phyloP scores from a whole-genome alignment of 1,284 basidiomycete genomes.

The Amylostereum chailletii region DNA sequence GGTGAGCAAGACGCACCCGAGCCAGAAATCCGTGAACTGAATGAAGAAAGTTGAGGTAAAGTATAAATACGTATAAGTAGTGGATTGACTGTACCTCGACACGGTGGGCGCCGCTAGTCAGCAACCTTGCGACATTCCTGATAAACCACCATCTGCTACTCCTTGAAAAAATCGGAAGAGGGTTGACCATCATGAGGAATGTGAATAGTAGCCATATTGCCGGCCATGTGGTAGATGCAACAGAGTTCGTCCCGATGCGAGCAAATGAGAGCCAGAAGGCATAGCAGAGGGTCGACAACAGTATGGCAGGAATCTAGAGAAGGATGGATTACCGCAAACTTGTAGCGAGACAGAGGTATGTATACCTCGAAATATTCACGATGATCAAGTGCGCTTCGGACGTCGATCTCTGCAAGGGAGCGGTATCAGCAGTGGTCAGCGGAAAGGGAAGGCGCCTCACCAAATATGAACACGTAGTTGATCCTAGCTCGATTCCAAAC shows the following conservation, averaged over 20 bases:
- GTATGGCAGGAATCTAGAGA: conserved; percentile 65
- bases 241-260: conserved; percentile 39
- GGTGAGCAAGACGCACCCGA: conserved; percentile 44
- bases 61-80: background rate
- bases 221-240: conserved; percentile 66
- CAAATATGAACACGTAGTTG: conserved; percentile 90
- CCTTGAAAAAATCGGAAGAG: conserved; percentile 61
- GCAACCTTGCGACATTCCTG: conserved; percentile 49
- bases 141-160: conserved; percentile 77
- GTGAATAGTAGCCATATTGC: conserved; percentile 75
- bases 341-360: background rate
- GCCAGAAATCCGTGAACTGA: conserved; percentile 77
- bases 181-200: conserved; percentile 62
- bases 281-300: conserved; percentile 71
- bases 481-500: conserved; percentile 75
- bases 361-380: conserved; percentile 76
- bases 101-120: conserved; percentile 61
- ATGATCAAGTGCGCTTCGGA: conserved; percentile 70
- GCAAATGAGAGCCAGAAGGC: conserved; percentile 84
- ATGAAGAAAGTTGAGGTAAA: conserved; percentile 2
- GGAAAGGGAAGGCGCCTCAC: conserved; percentile 26
- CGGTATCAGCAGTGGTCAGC: background rate
- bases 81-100: conserved; percentile 56
- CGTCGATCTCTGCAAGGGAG: conserved; percentile 56
- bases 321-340: background rate